Evolutionary conservation across 257 asterid genomes (phyloP).

Genomic region (Gentiana straminea): DNA sequence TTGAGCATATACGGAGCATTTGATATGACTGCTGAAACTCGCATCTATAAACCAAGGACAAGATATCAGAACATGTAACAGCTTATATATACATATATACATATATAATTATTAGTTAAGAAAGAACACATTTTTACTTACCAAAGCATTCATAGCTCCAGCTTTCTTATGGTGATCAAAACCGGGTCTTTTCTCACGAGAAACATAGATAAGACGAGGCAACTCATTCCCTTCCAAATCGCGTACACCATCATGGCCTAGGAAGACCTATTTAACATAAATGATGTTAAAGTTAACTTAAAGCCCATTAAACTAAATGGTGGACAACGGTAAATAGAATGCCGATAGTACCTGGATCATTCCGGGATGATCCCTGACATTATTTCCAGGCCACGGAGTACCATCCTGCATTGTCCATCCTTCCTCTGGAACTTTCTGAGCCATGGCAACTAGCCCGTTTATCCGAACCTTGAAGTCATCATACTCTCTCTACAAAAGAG

Average conservation of each 20-base stretch:
- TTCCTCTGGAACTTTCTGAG: conserved; percentile 92
- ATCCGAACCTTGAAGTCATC: conserved; percentile 86
- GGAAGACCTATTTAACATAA: conserved; percentile 52
- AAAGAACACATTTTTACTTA: conserved; percentile 11
- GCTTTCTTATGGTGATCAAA: conserved; percentile 97
- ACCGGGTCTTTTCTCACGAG: conserved; percentile 98
- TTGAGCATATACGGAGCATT: conserved; percentile 91
- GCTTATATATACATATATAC: not conserved
- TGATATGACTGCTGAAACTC: conserved; percentile 94
- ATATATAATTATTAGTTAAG: not conserved
- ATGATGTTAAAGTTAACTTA: conserved; percentile 3
- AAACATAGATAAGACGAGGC: conserved; percentile 89
- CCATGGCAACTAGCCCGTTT: conserved; percentile 78
- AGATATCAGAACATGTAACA: not conserved
- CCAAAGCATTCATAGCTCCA: conserved; percentile 98
- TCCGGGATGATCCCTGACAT: conserved; percentile 98
- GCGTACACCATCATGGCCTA: conserved; percentile 78
- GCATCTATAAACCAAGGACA: conserved; percentile 32
- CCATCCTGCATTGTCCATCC: conserved; percentile 99
- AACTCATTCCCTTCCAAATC: conserved; percentile 83
- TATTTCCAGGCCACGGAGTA: conserved; percentile 96
- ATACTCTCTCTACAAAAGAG: conserved; percentile 66
- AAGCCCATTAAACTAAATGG: not conserved
- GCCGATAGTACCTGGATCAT: conserved; percentile 70
- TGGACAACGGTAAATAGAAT: not conserved